phyloP scores from a whole-genome alignment of 2,329 filamentous ascomycete genomes.

The Cercospora janseana region DNA sequence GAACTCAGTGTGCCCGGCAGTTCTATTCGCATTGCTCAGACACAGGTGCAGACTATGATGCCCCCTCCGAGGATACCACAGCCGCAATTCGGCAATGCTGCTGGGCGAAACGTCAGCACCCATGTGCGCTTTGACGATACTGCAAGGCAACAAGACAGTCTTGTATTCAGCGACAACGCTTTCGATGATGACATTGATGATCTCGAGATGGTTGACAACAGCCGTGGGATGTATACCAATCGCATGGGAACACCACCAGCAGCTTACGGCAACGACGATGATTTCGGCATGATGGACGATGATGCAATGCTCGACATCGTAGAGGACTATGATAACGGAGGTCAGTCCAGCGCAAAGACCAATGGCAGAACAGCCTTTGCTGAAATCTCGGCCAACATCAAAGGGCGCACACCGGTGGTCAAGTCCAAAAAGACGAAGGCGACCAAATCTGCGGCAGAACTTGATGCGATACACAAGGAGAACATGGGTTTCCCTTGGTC shows the following conservation, averaged over 20 bases:
- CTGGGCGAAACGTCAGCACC: background rate
- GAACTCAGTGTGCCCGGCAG: constrained; percentile 22
- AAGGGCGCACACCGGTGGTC: constrained; percentile 20
- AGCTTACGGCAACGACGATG: constrained; percentile 30
- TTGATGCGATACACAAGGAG: constrained; percentile 27
- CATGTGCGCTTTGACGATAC: constrained; percentile 4
- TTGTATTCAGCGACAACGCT: constrained; percentile 11
- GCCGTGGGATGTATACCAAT: constrained; percentile 38
- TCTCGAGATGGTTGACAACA: constrained; percentile 27
- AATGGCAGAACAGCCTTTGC: constrained; percentile 33
- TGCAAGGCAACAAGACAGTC: constrained; percentile 2
- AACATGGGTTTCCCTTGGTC: constrained; percentile 68
- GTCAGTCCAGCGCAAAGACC: constrained; percentile 21
- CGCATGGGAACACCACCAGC: constrained; percentile 41
- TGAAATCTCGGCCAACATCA: constrained; percentile 33
- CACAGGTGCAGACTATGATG: constrained; percentile 30
- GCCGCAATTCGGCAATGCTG: background rate
- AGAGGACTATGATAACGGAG: constrained; percentile 44
- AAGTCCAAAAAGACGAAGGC: constrained; percentile 30
- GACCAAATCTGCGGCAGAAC: constrained; percentile 22
- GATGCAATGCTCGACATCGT: constrained; percentile 46
- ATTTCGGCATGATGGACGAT: constrained; percentile 38
- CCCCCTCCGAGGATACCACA: constrained; percentile 17
- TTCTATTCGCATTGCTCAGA: constrained; percentile 37
- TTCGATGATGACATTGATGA: constrained; percentile 29